These are phyloP conservation scores for Heracleum sosnowskyi DNA, from an alignment of 129 eudicot genomes.

Conservation along the genomic window DNA sequence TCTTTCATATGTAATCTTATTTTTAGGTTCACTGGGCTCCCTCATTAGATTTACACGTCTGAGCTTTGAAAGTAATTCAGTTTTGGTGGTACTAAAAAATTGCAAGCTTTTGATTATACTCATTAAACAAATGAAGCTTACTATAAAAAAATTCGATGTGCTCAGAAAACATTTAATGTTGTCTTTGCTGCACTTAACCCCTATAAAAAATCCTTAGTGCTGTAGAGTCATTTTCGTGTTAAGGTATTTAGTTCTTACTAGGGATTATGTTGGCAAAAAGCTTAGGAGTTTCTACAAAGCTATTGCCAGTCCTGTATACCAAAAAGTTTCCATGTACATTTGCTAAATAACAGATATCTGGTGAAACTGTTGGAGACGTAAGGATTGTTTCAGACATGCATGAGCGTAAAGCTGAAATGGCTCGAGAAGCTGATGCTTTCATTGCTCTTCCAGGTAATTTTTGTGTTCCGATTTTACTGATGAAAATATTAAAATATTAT, in stretches of 20 bases:
- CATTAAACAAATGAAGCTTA: neutral
- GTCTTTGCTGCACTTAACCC: neutral
- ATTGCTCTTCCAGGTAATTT: slow-evolving; percentile 87
- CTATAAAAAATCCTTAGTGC: neutral
- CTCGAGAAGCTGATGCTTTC: slow-evolving; percentile 80
- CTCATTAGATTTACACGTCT: neutral
- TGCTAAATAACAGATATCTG: slow-evolving; percentile 55
- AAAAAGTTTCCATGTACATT: neutral
- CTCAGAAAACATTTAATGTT: neutral
- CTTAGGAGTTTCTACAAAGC: slow-evolving; percentile 1
- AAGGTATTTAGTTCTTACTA: neutral
- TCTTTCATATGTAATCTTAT: neutral
- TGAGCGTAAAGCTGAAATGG: slow-evolving; percentile 96
- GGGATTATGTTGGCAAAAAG: slow-evolving; percentile 4
- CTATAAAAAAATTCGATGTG: neutral
- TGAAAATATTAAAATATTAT: neutral
- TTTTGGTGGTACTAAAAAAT: neutral
- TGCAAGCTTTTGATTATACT: neutral
- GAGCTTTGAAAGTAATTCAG: neutral
- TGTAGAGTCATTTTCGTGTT: neutral
- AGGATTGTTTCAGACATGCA: slow-evolving; percentile 89
- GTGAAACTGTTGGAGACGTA: slow-evolving; percentile 84
- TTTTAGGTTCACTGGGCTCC: neutral
- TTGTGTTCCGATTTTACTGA: neutral
- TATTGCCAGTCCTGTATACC: slow-evolving; percentile 10